phyloP scores from a whole-genome alignment of 768 basidiomycete genomes.

The Kwoniella sp. region DNA sequence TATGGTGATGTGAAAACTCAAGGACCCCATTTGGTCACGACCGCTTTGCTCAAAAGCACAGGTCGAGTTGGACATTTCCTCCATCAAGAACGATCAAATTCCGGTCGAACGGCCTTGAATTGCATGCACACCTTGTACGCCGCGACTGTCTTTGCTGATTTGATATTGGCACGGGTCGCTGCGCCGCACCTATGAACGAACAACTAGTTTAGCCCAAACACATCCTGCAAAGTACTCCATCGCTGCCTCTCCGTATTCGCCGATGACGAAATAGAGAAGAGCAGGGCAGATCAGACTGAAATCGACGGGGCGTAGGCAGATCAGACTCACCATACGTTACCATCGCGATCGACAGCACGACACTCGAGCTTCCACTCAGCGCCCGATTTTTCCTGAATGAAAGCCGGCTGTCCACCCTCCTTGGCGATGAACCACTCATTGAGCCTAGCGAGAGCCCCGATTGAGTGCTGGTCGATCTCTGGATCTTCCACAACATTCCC shows the following conservation, averaged over 20 bases:
- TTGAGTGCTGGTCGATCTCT: constrained; percentile 27
- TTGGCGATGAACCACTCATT: constrained; percentile 40
- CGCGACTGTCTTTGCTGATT: constrained; percentile 34
- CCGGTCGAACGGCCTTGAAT: constrained; percentile 21
- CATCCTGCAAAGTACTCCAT: no score
- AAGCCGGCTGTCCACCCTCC: constrained; percentile 27
- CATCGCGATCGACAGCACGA: constrained; percentile 26
- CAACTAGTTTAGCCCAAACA: no score
- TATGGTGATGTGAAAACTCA: no score
- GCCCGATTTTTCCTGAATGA: background rate
- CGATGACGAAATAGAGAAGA: background rate
- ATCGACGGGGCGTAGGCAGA: background rate
- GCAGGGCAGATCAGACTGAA: no score
- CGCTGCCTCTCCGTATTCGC: no score
- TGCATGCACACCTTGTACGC: constrained; percentile 40
- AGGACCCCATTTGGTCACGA: no score
- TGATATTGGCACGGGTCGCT: constrained; percentile 34
- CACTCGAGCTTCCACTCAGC: constrained; percentile 32
- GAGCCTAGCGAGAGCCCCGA: constrained; percentile 35
- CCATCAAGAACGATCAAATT: constrained; percentile 3
- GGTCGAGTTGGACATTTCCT: no score
- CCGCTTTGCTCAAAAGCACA: no score
- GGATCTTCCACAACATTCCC: constrained; percentile 5
- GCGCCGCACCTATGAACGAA: constrained; percentile 25
- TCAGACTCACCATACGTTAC: constrained; percentile 34